Percentiles rank a stretch among this genome's conserved stretches.
These are phyloP conservation scores for Xylaria sp. DNA, from an alignment of 2,329 filamentous ascomycete genomes.

Conservation along the genomic window DNA sequence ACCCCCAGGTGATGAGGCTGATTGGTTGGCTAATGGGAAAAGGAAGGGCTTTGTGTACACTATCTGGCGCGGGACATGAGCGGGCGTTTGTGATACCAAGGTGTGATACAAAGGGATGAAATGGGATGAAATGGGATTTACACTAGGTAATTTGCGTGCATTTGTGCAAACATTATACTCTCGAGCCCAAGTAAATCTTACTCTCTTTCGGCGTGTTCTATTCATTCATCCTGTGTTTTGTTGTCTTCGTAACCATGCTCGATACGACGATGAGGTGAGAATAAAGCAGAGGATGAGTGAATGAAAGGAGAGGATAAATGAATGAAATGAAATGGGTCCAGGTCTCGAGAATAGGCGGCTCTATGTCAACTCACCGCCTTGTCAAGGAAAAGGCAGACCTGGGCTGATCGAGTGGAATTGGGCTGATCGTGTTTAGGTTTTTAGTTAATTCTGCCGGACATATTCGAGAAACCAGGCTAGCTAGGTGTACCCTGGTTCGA, in stretches of 20 bases:
- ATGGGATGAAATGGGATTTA: no score
- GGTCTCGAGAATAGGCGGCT: not conserved
- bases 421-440: not conserved
- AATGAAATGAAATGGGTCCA: not conserved
- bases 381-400: not conserved
- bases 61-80: no score
- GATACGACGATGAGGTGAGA: not conserved
- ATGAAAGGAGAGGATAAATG: no score
- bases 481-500: not conserved
- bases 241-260: not conserved
- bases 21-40: no score
- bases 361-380: not conserved
- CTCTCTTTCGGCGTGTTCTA: no score
- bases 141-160: no score
- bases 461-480: not conserved
- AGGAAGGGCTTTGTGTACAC: no score
- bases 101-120: no score
- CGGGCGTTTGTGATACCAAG: no score
- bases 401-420: not conserved
- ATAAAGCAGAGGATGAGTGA: not conserved
- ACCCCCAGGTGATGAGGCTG: not conserved
- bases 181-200: no score
- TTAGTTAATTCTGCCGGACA: constrained; percentile 6
- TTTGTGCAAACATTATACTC: no score
- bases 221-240: no score